Base-by-base conservation (phyloP, 2,329 filamentous ascomycete species). In the Capronia coronata region DNA sequence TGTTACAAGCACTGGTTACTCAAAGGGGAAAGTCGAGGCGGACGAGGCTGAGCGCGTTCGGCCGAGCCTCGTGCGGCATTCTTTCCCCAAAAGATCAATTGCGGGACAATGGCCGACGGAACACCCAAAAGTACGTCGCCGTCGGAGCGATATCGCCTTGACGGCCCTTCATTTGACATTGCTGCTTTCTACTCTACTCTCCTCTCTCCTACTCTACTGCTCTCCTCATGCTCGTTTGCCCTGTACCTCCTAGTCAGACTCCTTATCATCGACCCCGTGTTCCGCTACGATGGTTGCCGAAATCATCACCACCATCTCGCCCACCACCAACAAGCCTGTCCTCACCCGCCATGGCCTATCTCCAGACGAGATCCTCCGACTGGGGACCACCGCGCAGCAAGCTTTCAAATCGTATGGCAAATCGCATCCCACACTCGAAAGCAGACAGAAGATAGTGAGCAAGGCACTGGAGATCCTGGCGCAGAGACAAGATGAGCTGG, bases 301-400 rank as follows among this genome's bases (percentile, higher is more conserved):
- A 66, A 77, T 71, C 32, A 74, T 84, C 61, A 82, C 74, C 25
- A 96, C 91, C 58, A 90, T 96, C 68, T 97, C 91, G 2, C 91
- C 91, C 49, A 84, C 80, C 57, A 96, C 89, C 59, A 91, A 93
- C 70, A 82, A 90, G 72, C 76, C 86, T 49, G 80, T 97, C 67
- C 69, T 94, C 59, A 87, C 84, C 53, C 82, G 90, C 59, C 82
- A 82, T 67, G 88, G 87, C 60, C 75, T 85, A 58, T 84, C 86
- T 38, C 70, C 79, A 30, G 70, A 77, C 22, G 86, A 94, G 56
- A 74, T 95, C 43, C 74, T 83, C 43, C 70, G 77, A 49, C 73
- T 96, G n/a, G 84, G 89, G 45, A 75, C 80, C 60, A 76, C 77
- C 52, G 84, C 90, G 46, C 79, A 82, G 37, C 75, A 81, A 58